These are phyloP conservation scores for Sarocladium oryzae DNA, from an alignment of 2,329 filamentous ascomycete species.

Conservation along the genomic window DNA sequence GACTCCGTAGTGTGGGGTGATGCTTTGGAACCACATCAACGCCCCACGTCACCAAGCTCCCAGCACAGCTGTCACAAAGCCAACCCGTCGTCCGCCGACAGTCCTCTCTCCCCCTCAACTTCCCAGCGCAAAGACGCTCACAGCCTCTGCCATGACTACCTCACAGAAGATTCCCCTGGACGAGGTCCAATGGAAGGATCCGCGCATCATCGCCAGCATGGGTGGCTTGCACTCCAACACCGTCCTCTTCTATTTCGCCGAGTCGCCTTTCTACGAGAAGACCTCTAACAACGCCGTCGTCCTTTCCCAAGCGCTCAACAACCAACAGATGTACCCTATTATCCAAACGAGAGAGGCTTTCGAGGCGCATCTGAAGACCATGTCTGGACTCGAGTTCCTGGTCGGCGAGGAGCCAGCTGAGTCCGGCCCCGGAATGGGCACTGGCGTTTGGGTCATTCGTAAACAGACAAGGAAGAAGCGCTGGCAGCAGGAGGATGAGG, in stretches of 20 bases:
- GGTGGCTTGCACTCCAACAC: conserved; percentile 58
- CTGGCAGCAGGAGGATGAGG: conserved; percentile 41
- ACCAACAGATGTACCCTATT: conserved; percentile 49
- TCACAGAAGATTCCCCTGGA: conserved; percentile 50
- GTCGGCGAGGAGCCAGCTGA: conserved; percentile 60
- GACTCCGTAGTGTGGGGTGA: background rate
- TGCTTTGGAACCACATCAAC: background rate
- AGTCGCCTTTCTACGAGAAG: conserved; percentile 61
- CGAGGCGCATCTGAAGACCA: conserved; percentile 54
- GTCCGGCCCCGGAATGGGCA: conserved; percentile 56
- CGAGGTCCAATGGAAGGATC: conserved; percentile 61
- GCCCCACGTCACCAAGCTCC: conserved; percentile 1
- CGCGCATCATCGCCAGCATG: conserved; percentile 41
- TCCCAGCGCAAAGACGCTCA: background rate
- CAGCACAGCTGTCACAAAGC: background rate
- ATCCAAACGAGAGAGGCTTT: conserved; percentile 57
- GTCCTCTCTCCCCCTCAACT: background rate
- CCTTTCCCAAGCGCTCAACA: conserved; percentile 55
- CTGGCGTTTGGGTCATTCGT: conserved; percentile 63
- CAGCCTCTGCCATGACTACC: conserved; percentile 30
- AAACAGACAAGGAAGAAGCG: conserved; percentile 59
- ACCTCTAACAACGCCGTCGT: conserved; percentile 63
- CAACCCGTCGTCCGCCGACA: background rate
- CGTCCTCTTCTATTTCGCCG: conserved; percentile 61
- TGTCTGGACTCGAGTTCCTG: conserved; percentile 61